Evolutionary conservation across 2,329 filamentous ascomycete species (phyloP).

Genomic region (Penicillium sp.): DNA sequence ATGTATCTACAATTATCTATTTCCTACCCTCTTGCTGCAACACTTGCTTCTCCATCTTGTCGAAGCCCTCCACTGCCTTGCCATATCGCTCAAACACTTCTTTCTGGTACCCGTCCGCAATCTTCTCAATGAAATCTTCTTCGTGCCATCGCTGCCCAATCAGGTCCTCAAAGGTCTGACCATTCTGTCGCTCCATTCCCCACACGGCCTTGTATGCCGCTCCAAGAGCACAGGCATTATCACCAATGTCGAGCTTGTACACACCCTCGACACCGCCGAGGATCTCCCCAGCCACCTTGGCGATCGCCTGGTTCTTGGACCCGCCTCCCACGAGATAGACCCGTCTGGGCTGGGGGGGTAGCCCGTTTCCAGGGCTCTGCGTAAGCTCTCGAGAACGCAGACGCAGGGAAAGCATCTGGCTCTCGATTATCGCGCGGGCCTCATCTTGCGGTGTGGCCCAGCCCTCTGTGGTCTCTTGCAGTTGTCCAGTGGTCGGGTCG

Average conservation of each 20-base stretch:
- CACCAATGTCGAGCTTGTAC: constrained; percentile 88
- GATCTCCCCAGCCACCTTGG: constrained; percentile 77
- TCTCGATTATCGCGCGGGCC: constrained; percentile 82
- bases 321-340: constrained; percentile 95
- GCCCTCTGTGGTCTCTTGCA: constrained; percentile 51
- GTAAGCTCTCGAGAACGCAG: constrained; percentile 78
- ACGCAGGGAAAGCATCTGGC: constrained; percentile 86
- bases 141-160: constrained; percentile 82
- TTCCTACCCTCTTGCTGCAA: constrained; percentile 41
- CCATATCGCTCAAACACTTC: constrained; percentile 75
- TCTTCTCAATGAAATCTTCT: constrained; percentile 72
- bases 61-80: constrained; percentile 69
- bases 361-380: constrained; percentile 46
- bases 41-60: constrained; percentile 66
- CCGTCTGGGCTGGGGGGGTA: constrained; percentile 79
- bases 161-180: constrained; percentile 81
- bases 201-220: constrained; percentile 95
- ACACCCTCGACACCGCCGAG: constrained; percentile 85
- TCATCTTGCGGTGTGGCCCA: constrained; percentile 64
- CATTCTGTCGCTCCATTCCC: constrained; percentile 65
- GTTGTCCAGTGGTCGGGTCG: constrained; percentile 44
- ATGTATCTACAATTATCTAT: constrained; percentile 1
- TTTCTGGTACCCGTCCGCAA: constrained; percentile 73
- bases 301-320: constrained; percentile 83
- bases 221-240: constrained; percentile 89